Evolutionary conservation across 495 filamentous ascomycete species (phyloP), one percentile per base, ranked within the genome.

Genomic region (Penicillium coprophilum): DNA sequence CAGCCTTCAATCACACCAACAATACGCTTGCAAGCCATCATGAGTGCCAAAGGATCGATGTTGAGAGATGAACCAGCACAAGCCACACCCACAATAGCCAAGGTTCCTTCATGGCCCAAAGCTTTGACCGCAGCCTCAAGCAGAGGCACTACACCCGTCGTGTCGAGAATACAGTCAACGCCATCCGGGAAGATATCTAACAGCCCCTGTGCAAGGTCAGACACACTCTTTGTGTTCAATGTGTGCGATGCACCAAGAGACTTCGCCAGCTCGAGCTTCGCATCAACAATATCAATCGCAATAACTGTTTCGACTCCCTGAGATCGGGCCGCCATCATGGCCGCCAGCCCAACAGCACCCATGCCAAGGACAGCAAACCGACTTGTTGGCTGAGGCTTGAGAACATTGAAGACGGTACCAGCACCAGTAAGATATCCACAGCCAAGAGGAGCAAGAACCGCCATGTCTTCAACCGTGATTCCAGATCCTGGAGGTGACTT

Each of bases 401-500:
- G 57, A 2, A 71, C 56, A 50, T 78, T 78, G 12, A 79, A 47
- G 15, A 80, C 65, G 0, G 77, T 71, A 10, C 73, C 76, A 7
- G 73, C 73, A 11, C 77, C 78, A 3, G 78, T 81, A 32, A 76
- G 71, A 65, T 77, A 73, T 0, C 78, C 78, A 55, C 77, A 81
- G 0, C 77, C 76, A n/a, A 81, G 46, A 2, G 77, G 73, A 15
- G 77, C 74, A 13, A 71, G 65, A 0, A 67, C 27, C 4, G 59
- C 68, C 10, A 80, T 50, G 19, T 77, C 67, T 0, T 62, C 64
- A 0, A 59, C 54, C 0, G 46, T 19, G 13, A 56, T 20, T 1
- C 47, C 57, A 23, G 47, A 55, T 20, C 10, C 40, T 1, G 45
- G 11, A 0, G 57, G 40, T 0, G 70, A 63, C 44, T 62, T 70